Evolutionary conservation across 176 grass and related monocot genomes (phyloP).

Genomic region (Musa itinerans): DNA sequence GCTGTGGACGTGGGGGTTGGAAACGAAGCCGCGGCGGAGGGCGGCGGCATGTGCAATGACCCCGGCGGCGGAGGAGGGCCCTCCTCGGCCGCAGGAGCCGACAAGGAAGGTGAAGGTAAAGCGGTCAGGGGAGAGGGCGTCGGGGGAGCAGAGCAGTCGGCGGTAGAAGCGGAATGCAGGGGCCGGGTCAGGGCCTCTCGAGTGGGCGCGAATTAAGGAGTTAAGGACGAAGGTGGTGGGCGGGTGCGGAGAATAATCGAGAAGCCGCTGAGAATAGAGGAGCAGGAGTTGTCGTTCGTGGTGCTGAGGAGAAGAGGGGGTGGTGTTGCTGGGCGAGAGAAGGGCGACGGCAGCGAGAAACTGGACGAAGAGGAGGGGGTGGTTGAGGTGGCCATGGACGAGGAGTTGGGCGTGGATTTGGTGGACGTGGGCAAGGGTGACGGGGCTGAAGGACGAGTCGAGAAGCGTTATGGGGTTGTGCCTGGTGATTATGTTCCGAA

Average conservation of each 20-base stretch:
- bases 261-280: slow-evolving; percentile 37
- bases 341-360: slow-evolving; percentile 35
- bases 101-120: slow-evolving; percentile 60
- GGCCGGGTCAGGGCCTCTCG: slow-evolving; percentile 24
- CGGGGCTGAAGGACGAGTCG: slow-evolving; percentile 12
- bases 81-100: slow-evolving; percentile 28
- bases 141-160: slow-evolving; percentile 27
- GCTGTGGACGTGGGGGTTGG: slow-evolving; percentile 58
- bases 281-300: slow-evolving; percentile 2
- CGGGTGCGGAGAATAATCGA: slow-evolving; percentile 26
- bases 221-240: slow-evolving; percentile 37
- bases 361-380: slow-evolving; percentile 12
- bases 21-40: slow-evolving; percentile 36
- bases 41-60: slow-evolving; percentile 39
- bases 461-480: slow-evolving; percentile 16
- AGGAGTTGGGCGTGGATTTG: slow-evolving; percentile 57
- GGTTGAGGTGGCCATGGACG: slow-evolving; percentile 34
- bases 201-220: slow-evolving; percentile 42
- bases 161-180: slow-evolving; percentile 40
- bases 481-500: slow-evolving; percentile 1
- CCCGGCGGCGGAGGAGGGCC: slow-evolving; percentile 1
- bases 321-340: neutral
- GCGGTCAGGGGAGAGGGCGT: slow-evolving; percentile 34
- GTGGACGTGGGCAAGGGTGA: slow-evolving; percentile 25
- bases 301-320: neutral